Base-by-base conservation (phyloP, 139 green algal genomes). In the Nannochloris sp. region DNA sequence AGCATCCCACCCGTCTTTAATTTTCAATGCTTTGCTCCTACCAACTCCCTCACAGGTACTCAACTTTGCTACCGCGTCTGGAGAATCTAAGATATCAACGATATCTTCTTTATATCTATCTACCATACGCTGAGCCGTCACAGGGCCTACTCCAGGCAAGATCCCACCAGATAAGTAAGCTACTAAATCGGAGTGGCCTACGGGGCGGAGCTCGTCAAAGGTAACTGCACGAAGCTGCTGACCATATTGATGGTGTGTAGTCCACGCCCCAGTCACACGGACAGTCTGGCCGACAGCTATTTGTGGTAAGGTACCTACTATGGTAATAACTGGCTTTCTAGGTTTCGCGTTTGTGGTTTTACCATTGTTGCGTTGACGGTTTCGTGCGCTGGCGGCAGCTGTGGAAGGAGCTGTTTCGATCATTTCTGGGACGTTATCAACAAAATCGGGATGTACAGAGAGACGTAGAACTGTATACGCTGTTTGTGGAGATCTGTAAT, bases 401-500 rank as follows among this genome's bases (percentile, higher is more conserved):
- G n/a, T n/a, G n/a, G n/a, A n/a, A n/a, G n/a, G n/a, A n/a, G n/a
- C n/a, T n/a, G n/a, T n/a, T n/a, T n/a, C n/a, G n/a, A n/a, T n/a
- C n/a, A n/a, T n/a, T n/a, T n/a, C n/a, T n/a, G n/a, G n/a, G n/a
- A n/a, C n/a, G n/a, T n/a, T n/a, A n/a, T n/a, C n/a, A n/a, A n/a
- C n/a, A n/a, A n/a, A n/a, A n/a, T n/a, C n/a, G n/a, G n/a, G n/a
- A n/a, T n/a, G 9, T 6, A 60, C 32, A 5, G 29, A 14, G 4
- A 82, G n/a, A 12, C 34, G 55, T 6, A 81, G 61, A 46, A 83
- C 76, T 4, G 63, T 65, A 65, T 83, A 83, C 13, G 27, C 74
- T 13, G 68, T 76, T 13, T 82, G 58, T 5, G 32, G 6, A 15
- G 62, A 48, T 2, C 37, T 53, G 19, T 69, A 83, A 4, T 64